Conservation (phyloP, 768 basidiomycete species). For the Hypsizygus marmoreus region DNA sequence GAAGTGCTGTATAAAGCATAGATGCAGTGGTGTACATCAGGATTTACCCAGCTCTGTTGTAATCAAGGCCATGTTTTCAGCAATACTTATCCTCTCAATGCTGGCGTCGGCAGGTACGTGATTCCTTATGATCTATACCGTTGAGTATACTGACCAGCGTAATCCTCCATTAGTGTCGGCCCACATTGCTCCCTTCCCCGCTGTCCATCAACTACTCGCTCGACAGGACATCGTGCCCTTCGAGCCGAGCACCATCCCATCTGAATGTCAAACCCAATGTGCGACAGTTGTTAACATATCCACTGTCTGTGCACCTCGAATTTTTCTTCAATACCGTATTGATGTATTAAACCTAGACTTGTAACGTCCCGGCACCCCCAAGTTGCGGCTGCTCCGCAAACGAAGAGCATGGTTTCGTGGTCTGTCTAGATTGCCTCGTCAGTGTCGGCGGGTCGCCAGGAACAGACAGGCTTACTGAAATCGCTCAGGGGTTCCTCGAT, state of each 20-base stretch:
- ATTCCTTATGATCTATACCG: too few relatives aligned
- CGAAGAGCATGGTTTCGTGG: constrained; percentile 9
- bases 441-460: not conserved
- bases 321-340: not conserved
- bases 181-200: constrained; percentile 1
- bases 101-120: too few relatives aligned
- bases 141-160: not conserved
- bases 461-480: not conserved
- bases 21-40: too few relatives aligned
- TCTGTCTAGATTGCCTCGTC: constrained; percentile 15
- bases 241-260: constrained; percentile 11
- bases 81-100: too few relatives aligned
- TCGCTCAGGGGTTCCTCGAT: constrained; percentile 6
- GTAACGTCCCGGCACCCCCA: not conserved
- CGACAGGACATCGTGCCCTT: constrained; percentile 7
- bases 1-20: too few relatives aligned
- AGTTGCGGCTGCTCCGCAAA: constrained; percentile 10
- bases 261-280: constrained; percentile 7
- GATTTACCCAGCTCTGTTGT: too few relatives aligned
- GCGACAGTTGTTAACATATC: constrained; percentile 1
- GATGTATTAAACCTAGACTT: not conserved
- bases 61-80: too few relatives aligned
- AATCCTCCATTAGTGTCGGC: constrained; percentile 2
- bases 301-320: not conserved
- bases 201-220: constrained; percentile 9